These are phyloP conservation scores for Aspergillus tamarii DNA, from an alignment of 2,329 filamentous ascomycete species.

Conservation along the genomic window DNA sequence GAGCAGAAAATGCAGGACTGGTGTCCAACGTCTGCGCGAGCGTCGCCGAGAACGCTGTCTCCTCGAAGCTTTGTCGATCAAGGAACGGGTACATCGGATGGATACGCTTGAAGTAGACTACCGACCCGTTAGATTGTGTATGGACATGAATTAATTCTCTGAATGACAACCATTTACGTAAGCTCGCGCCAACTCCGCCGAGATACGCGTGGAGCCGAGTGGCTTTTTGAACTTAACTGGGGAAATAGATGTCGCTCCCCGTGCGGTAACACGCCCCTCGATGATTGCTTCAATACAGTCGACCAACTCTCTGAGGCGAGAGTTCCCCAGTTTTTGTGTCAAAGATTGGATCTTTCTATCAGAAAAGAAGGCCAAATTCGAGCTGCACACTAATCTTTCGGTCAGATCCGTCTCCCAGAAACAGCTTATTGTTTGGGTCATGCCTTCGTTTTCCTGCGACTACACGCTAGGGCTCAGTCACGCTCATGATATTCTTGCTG, in stretches of 20 bases:
- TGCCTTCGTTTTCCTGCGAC: not conserved
- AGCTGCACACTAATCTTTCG: not conserved
- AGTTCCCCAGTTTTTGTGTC: not conserved
- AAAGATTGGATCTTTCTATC: not conserved
- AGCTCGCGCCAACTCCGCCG: not conserved
- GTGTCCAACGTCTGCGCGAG: constrained; percentile 56
- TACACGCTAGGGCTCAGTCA: not conserved
- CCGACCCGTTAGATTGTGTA: not conserved
- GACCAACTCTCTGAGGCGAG: not conserved
- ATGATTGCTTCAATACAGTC: not conserved
- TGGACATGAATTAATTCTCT: too few relatives aligned
- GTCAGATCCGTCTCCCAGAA: not conserved
- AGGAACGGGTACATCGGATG: constrained; percentile 48
- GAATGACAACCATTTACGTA: not conserved
- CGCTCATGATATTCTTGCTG: too few relatives aligned
- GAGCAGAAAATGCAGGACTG: constrained; percentile 50
- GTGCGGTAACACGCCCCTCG: not conserved
- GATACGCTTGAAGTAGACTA: constrained; percentile 44
- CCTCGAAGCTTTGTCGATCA: constrained; percentile 39
- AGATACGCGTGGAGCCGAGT: not conserved
- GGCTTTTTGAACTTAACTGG: constrained; percentile 2
- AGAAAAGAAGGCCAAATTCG: not conserved
- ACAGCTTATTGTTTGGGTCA: not conserved
- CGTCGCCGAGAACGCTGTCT: constrained; percentile 46
- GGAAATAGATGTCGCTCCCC: not conserved